Base-by-base conservation (phyloP, 2,329 filamentous ascomycete genomes). In the Penicillium sp. region DNA sequence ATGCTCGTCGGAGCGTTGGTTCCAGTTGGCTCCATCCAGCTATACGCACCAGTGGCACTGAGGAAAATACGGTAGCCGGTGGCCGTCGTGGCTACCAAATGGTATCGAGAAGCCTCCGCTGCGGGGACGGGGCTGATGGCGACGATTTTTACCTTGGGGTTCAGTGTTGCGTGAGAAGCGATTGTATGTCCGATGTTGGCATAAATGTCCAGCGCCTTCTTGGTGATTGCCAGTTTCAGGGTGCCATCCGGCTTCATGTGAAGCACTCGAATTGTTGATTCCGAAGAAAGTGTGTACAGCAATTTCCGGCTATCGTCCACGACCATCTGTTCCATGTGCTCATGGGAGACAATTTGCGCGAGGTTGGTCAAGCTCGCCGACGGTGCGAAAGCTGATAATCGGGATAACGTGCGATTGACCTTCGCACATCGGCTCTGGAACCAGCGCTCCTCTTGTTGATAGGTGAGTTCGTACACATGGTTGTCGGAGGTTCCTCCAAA, bases 361-460 rank as follows among this genome's bases (percentile, higher is more conserved):
- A 65, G 51, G 33, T 65, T 65, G 2, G 75, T 69, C 45, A 80
- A 73, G 52, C 73, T 74, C 53, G 79, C 60, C 14, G 68, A 68
- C 8, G 75, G 76, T 21, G 71, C 67, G 50, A 77, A 76, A n/a
- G 84, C 87, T 52, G 83, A 82, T 79, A 90, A 87, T 29, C 88
- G 87, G 3, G 84, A 86, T 70, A 84, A 88, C 45, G 88, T 93
- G 71, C 97, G 94, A 70, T 95, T 95, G 59, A 93, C 87, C 75
- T 92, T 96, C 56, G 88, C 87, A 70, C 91, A 95, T 61, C 89
- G 85, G 72, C 87, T 92, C 49, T 90, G 88, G 70, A 99, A 99
- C 94, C 94, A 99, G 65, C 90, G 89, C 75, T 99, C 94, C 72
- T 97, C 92, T 68, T 96, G 92, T 74, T 97, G 93, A 71, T 99